A percentile compares a stretch with the other conserved stretches of the same genome.
phyloP scores from a whole-genome alignment of 768 basidiomycete species.

The Suillus discolor region DNA sequence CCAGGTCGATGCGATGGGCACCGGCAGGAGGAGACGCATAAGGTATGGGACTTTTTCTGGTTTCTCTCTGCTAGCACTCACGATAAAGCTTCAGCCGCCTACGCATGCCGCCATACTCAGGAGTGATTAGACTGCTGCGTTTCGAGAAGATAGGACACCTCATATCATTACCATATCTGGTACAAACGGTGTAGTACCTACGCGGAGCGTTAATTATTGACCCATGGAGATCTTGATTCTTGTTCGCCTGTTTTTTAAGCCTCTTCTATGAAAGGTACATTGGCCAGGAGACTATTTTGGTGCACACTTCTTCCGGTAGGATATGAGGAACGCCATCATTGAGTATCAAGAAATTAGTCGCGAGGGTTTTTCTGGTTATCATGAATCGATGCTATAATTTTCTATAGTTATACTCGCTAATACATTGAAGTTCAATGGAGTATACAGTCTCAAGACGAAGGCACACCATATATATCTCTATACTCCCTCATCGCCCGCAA shows the following conservation, averaged over 20 bases:
- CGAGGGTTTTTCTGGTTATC: background rate
- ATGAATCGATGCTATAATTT: background rate
- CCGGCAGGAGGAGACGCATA: background rate
- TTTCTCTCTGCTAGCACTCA: background rate
- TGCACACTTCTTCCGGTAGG: background rate
- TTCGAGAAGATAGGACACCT: background rate
- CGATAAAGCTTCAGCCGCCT: background rate
- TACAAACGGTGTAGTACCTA: background rate
- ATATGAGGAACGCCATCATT: background rate
- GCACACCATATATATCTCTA: constrained; percentile 30
- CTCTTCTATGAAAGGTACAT: background rate
- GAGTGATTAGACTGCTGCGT: background rate
- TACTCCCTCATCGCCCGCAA: constrained; percentile 77
- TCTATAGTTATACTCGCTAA: background rate
- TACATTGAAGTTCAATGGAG: too few relatives aligned
- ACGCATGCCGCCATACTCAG: background rate
- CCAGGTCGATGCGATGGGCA: background rate
- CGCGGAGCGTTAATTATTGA: background rate
- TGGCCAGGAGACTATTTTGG: background rate
- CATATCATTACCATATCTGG: background rate
- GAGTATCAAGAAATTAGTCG: background rate
- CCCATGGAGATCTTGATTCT: background rate
- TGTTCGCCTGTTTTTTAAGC: background rate
- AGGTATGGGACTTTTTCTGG: background rate
- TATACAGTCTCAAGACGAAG: background rate